Evolutionary conservation across 495 filamentous ascomycete genomes (phyloP).

Genomic region (Tuber melanosporum): DNA sequence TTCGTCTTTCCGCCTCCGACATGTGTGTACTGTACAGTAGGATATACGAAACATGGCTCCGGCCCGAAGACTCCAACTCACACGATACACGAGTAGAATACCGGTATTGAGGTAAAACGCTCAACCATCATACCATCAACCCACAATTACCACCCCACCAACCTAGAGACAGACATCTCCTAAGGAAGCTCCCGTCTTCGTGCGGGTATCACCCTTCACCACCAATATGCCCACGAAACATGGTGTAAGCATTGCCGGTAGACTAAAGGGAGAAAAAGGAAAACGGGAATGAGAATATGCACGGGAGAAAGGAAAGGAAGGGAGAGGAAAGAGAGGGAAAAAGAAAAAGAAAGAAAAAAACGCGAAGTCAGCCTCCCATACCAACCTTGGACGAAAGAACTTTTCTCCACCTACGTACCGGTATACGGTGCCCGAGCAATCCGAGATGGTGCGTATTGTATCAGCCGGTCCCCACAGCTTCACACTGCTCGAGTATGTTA

Average conservation of each 20-base stretch:
- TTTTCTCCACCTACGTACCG: not conserved
- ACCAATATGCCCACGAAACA: not conserved
- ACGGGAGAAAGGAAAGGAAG: too few species aligned
- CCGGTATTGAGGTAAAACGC: too few species aligned
- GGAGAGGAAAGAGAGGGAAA: not conserved
- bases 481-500: not conserved
- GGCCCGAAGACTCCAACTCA: too few species aligned
- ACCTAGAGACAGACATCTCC: not conserved
- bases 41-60: too few species aligned
- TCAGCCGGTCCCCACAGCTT: not conserved
- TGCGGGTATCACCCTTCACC: not conserved
- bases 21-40: too few species aligned
- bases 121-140: not conserved
- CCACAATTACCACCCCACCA: not conserved
- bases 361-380: not conserved
- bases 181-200: not conserved
- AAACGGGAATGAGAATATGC: not conserved
- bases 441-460: not conserved
- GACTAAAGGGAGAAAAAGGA: not conserved
- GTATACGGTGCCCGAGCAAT: not conserved
- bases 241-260: not conserved
- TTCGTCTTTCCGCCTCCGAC: not conserved
- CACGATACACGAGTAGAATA: too few species aligned
- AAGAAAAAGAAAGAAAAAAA: not conserved
- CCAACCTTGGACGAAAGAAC: not conserved